Conservation (phyloP, 108 stramenopile species). For the Pseudonitzschia multiseries region DNA sequence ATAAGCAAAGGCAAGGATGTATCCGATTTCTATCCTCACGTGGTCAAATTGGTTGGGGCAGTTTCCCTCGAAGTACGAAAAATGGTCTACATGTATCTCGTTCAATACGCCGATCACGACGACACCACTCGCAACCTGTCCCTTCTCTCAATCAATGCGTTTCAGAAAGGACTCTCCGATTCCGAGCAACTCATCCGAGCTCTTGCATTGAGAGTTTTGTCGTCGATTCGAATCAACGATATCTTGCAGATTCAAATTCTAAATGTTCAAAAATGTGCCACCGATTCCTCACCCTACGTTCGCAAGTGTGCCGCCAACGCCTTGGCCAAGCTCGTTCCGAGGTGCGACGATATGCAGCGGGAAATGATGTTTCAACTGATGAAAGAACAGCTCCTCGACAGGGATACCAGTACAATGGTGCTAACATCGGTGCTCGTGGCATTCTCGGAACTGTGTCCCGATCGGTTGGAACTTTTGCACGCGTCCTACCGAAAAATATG, state of each 20-base stretch:
- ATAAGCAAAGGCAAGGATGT: slow-evolving; percentile 96
- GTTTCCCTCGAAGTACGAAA: slow-evolving; percentile 94
- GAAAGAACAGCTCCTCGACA: slow-evolving; percentile 51
- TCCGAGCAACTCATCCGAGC: slow-evolving; percentile 93
- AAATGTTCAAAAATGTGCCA: slow-evolving; percentile 91
- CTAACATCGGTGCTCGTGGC: slow-evolving; percentile 90
- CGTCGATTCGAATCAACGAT: slow-evolving; percentile 93
- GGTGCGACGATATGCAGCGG: slow-evolving; percentile 61
- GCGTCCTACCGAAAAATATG: slow-evolving; percentile 92
- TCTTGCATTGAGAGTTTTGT: slow-evolving; percentile 94
- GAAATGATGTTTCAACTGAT: slow-evolving; percentile 62
- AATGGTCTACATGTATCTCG: slow-evolving; percentile 99
- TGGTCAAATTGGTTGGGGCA: slow-evolving; percentile 93
- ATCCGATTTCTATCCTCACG: slow-evolving; percentile 95
- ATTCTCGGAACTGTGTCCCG: slow-evolving; percentile 92
- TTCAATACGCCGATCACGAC: slow-evolving; percentile 92
- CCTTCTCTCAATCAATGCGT: slow-evolving; percentile 93
- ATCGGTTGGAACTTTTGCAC: slow-evolving; percentile 90
- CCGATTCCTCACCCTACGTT: slow-evolving; percentile 94
- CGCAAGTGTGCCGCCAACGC: slow-evolving; percentile 97
- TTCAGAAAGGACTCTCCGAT: slow-evolving; percentile 96
- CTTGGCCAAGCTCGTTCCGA: slow-evolving; percentile 82
- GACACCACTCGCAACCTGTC: slow-evolving; percentile 91
- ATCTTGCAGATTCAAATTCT: slow-evolving; percentile 98
- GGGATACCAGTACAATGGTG: slow-evolving; percentile 93